Evolutionary conservation across 2,329 filamentous ascomycete species (phyloP), one percentile per base, ranked within the genome.

Genomic region (Cordyceps cateniannulata): DNA sequence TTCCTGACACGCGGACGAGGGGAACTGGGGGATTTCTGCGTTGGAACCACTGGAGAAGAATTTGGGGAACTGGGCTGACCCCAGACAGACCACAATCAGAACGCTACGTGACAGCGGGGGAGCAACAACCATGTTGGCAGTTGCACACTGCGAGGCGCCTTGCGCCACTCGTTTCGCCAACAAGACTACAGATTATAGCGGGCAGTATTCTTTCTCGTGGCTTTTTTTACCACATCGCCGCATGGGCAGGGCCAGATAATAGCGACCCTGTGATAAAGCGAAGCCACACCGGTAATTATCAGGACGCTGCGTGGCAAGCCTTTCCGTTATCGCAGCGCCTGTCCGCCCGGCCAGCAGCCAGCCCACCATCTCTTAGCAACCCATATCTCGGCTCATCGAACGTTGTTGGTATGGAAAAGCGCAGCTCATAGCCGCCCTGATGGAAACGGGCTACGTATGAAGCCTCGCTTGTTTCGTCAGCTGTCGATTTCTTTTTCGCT

Each of bases 81-180:
- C 48, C 40, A 38, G 38, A 47, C 40, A 22, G 38, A 50, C 22
- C 32, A 9, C 32, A 14, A 35, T 12, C 7, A 35, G 7, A 60
- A 52, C 45, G 52, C 59, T 61, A 61, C 59, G 59, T 61, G 59
- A 61, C 59, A 61, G 52, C 59, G 59, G 52, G 57, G 51, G 40
- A 54, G 35, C 40, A 49, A 60, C n/a, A n/a, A n/a, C 50, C 58
- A 60, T 42, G 50, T 48, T 60, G 42, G 44, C 45, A 58, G 47
- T 24, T 35, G 9, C 25, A 18, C 24, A 32, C 25, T 48, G 22
- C 18, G 27, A 44, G 8, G 29, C 47, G 24, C 40, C 40, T 40
- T 29, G 20, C 48, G 40, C 57, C 48, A 59, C 57, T 27, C 14
- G 48, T 16, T 22, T 38, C 9, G 44, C 27, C 44, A 47, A 10